phyloP scores from a whole-genome alignment of 345 rosid genomes.

The Gossypium stocksii region DNA sequence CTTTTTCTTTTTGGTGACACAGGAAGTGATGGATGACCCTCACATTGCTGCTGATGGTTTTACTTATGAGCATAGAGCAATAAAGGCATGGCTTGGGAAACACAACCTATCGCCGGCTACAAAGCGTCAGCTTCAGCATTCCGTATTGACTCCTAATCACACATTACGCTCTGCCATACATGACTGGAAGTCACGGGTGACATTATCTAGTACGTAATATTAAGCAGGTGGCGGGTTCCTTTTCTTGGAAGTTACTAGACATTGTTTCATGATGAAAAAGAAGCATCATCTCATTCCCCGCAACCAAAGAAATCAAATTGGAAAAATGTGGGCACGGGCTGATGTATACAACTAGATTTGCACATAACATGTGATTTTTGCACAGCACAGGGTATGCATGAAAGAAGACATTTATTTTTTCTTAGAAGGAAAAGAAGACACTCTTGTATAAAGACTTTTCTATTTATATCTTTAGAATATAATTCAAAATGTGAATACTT shows the following conservation, averaged over 20 bases:
- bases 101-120: slow-evolving; percentile 74
- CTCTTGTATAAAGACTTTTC: background rate
- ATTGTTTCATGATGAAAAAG: background rate
- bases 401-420: background rate
- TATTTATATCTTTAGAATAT: background rate
- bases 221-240: background rate
- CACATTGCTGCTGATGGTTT: slow-evolving; percentile 83
- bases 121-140: slow-evolving; percentile 48
- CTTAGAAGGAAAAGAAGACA: too few species aligned
- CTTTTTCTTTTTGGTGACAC: slow-evolving; percentile 18
- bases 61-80: slow-evolving; percentile 72
- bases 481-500: background rate
- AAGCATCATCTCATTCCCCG: background rate
- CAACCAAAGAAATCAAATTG: background rate
- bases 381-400: background rate
- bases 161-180: slow-evolving; percentile 64
- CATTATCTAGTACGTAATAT: background rate
- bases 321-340: background rate
- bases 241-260: background rate
- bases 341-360: background rate
- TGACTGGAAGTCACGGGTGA: slow-evolving; percentile 64
- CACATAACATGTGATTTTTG: background rate
- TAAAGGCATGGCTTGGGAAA: slow-evolving; percentile 63
- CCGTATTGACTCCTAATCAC: slow-evolving; percentile 51
- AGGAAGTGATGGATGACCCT: slow-evolving; percentile 94